These are phyloP conservation scores for Chaetomiaceae sp. DNA, from an alignment of 2,329 filamentous ascomycete species.

Conservation along the genomic window DNA sequence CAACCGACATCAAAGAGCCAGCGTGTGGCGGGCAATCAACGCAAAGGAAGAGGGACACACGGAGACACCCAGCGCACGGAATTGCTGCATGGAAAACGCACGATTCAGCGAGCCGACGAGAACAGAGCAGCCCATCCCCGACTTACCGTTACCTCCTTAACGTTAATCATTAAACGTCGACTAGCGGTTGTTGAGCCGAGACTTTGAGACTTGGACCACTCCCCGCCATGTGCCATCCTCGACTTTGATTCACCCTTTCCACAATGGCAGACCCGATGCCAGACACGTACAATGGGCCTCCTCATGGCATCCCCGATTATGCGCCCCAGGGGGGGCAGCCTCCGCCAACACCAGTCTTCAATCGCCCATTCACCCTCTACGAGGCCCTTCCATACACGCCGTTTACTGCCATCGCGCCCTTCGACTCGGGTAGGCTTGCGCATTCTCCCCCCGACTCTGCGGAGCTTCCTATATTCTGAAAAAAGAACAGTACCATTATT, in stretches of 20 bases:
- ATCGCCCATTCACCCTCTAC: conserved; percentile 56
- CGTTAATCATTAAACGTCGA: too few species aligned
- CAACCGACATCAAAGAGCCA: background rate
- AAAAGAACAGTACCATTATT: too few species aligned
- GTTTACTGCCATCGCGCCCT: conserved; percentile 73
- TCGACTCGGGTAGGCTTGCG: conserved; percentile 59
- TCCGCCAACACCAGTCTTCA: conserved; percentile 23
- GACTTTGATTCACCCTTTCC: conserved; percentile 14
- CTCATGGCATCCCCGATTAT: conserved; percentile 13
- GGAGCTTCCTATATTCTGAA: conserved; percentile 11
- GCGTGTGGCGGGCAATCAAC: too few species aligned
- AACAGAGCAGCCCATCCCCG: too few species aligned
- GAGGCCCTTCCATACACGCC: conserved; percentile 80
- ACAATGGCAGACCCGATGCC: conserved; percentile 31
- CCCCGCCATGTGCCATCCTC: conserved; percentile 28
- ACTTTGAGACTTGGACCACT: background rate
- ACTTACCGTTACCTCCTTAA: too few species aligned
- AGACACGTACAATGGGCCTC: conserved; percentile 32
- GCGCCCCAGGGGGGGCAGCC: conserved; percentile 5
- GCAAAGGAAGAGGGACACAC: background rate
- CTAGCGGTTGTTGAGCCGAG: conserved; percentile 5
- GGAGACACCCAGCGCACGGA: background rate
- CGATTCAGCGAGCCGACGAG: too few species aligned
- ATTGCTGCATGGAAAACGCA: conserved; percentile 6
- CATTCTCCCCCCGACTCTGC: background rate